Conservation (phyloP, 768 basidiomycete genomes). For the Steccherinum ochraceum region DNA sequence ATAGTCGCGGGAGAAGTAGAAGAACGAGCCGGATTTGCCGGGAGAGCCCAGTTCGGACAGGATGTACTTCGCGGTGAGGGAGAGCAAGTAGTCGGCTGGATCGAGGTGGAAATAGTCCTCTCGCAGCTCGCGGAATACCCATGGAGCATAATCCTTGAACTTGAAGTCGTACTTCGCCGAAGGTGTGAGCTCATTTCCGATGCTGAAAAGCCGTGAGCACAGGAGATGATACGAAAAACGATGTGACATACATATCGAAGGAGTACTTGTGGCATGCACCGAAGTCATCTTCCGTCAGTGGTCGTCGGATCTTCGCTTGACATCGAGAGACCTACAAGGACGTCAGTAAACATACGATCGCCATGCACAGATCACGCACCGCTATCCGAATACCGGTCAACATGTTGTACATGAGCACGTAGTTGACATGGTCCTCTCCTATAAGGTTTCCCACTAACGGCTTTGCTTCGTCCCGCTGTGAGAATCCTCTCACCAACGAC, state of each 20-base stretch:
- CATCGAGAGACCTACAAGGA: conserved; percentile 80
- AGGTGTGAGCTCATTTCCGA: conserved; percentile 97
- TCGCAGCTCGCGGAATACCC: conserved; percentile 93
- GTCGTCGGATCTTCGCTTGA: conserved; percentile 89
- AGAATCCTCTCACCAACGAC: conserved; percentile 19
- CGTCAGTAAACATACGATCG: not conserved
- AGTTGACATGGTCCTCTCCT: conserved; percentile 98
- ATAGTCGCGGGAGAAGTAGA: conserved; percentile 98
- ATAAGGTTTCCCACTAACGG: conserved; percentile 92
- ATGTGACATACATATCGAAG: conserved; percentile 82
- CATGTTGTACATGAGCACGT: conserved; percentile 99
- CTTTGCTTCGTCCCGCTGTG: conserved; percentile 37
- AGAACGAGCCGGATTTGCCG: conserved; percentile 97
- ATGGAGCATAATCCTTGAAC: conserved; percentile 99
- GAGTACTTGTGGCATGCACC: conserved; percentile 88
- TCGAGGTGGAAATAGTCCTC: conserved; percentile 94
- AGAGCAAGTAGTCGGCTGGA: conserved; percentile 95
- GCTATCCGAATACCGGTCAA: conserved; percentile 95
- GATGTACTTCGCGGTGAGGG: conserved; percentile 95
- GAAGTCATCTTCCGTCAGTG: conserved; percentile 83
- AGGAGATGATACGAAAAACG: not conserved
- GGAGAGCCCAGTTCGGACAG: conserved; percentile 96
- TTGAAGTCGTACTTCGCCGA: conserved; percentile 99
- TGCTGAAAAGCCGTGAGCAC: conserved; percentile 34
- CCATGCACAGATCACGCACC: conserved; percentile 39